A percentile compares a stretch with the other conserved stretches of the same genome.
Evolutionary conservation across 352 stramenopile genomes (phyloP).

Genomic region (Pythium dissimile): DNA sequence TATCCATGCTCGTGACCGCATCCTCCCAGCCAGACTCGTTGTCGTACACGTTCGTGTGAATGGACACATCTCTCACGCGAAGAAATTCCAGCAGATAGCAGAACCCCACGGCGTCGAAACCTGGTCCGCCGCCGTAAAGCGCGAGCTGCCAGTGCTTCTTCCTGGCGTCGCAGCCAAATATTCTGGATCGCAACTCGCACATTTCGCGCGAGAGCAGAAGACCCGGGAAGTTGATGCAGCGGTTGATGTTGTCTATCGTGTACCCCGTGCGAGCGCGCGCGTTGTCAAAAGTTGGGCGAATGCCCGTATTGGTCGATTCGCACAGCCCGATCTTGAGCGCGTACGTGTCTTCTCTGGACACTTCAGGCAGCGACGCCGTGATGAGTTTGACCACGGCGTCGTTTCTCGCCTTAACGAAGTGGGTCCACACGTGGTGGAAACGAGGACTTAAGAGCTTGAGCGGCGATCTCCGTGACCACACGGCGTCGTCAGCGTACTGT

Average conservation of each 20-base stretch:
- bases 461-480: conserved; percentile 36
- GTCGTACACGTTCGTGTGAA: conserved; percentile 64
- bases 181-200: conserved; percentile 38
- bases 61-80: conserved; percentile 36
- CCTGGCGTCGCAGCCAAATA: conserved; percentile 29
- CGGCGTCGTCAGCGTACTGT: conserved; percentile 25
- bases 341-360: conserved; percentile 36
- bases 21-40: conserved; percentile 59
- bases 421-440: conserved; percentile 55
- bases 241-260: conserved; percentile 66
- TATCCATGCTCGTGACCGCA: conserved; percentile 32
- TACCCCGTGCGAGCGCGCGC: conserved; percentile 54
- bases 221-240: conserved; percentile 61
- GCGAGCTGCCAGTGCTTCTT: conserved; percentile 37
- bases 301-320: conserved; percentile 58
- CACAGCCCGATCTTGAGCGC: conserved; percentile 55
- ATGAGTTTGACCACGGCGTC: conserved; percentile 36
- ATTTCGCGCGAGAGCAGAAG: conserved; percentile 53
- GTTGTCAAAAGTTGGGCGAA: conserved; percentile 63
- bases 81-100: conserved; percentile 55
- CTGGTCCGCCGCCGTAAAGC: conserved; percentile 59
- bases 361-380: conserved; percentile 29
- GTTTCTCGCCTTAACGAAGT: conserved; percentile 41
- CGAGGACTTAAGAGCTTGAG: conserved; percentile 48
- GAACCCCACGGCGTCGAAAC: conserved; percentile 52